Percentiles rank a stretch among this genome's conserved stretches.
These are phyloP conservation scores for Cephaloascus albidus DNA, from an alignment of 805 yeast genomes.

Conservation along the genomic window DNA sequence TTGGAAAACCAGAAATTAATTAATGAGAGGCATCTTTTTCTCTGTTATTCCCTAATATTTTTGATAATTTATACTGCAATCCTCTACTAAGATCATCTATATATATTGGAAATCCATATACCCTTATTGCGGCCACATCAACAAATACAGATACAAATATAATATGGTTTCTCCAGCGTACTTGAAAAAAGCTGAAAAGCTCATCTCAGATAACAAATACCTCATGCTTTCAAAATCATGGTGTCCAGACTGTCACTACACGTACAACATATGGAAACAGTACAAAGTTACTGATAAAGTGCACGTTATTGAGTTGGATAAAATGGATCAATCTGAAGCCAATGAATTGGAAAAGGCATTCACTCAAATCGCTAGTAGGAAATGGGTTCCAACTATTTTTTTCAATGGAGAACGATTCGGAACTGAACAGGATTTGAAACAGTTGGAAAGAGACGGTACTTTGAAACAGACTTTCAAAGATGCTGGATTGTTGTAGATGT, in stretches of 20 bases:
- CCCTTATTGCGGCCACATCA: no score
- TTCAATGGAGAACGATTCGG: conserved; percentile 52
- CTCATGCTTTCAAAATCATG: conserved; percentile 61
- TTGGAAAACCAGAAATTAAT: no score
- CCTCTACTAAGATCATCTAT: no score
- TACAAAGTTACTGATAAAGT: conserved; percentile 41
- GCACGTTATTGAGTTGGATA: conserved; percentile 53
- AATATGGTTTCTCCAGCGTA: conserved; percentile 12
- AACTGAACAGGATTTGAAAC: conserved; percentile 38
- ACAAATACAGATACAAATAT: neutral
- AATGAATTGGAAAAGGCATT: conserved; percentile 43
- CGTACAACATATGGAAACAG: conserved; percentile 44
- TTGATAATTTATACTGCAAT: no score
- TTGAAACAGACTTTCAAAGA: conserved; percentile 23
- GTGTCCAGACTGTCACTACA: conserved; percentile 75
- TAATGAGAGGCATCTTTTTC: no score
- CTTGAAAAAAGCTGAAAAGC: conserved; percentile 30
- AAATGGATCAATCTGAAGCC: conserved; percentile 41
- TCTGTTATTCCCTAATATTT: no score
- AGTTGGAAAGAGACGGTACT: conserved; percentile 20
- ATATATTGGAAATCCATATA: no score
- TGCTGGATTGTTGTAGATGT: conserved; percentile 5
- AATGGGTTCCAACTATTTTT: conserved; percentile 65
- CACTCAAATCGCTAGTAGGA: conserved; percentile 45
- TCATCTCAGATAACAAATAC: conserved; percentile 35